phyloP scores from a whole-genome alignment of 2,329 filamentous ascomycete genomes.

The Aspergillus quadrilineatus region DNA sequence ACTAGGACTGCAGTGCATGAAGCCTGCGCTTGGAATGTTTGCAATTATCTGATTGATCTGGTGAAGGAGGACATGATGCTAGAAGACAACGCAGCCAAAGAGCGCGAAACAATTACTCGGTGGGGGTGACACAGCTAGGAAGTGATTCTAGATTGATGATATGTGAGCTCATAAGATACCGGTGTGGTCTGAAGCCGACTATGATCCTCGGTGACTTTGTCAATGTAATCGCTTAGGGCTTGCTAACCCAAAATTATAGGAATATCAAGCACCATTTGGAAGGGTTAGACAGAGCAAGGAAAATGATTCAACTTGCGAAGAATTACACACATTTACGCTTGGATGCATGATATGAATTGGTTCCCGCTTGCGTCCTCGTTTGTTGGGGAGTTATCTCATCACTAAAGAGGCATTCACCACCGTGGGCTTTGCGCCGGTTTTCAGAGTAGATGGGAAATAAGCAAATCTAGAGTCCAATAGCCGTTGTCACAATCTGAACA shows the following conservation, averaged over 20 bases:
- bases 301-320: too few species aligned
- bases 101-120: constrained; percentile 11
- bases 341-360: too few species aligned
- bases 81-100: constrained; percentile 8
- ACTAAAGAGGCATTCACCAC: too few species aligned
- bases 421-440: too few species aligned
- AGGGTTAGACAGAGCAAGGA: neutral
- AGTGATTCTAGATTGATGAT: neutral
- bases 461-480: too few species aligned
- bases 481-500: too few species aligned
- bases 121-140: constrained; percentile 6
- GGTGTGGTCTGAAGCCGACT: too few species aligned
- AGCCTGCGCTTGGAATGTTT: constrained; percentile 26
- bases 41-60: constrained; percentile 30
- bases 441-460: too few species aligned
- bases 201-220: neutral
- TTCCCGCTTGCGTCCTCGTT: too few species aligned
- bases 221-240: neutral
- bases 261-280: neutral
- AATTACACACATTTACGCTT: too few species aligned
- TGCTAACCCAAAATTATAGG: neutral
- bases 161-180: neutral
- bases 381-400: too few species aligned
- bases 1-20: constrained; percentile 17
- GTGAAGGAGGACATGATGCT: constrained; percentile 27